These are phyloP conservation scores for Erodium trifolium DNA, from an alignment of 441 rosid genomes.

Conservation along the genomic window DNA sequence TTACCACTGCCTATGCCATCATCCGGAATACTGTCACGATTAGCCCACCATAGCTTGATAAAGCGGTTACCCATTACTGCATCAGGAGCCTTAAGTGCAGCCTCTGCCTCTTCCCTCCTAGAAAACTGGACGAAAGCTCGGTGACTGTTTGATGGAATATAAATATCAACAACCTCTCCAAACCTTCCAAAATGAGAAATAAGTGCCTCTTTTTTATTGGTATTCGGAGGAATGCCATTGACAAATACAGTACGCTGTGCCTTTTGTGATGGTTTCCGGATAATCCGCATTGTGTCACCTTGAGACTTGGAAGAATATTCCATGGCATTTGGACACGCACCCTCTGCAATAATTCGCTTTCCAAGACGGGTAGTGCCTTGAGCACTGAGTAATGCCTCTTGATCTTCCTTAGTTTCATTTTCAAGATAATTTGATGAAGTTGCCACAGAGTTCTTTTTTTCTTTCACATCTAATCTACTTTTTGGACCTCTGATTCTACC, in stretches of 20 bases:
- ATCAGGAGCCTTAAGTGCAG: constrained; percentile 95
- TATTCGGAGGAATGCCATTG: constrained; percentile 66
- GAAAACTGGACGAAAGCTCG: constrained; percentile 95
- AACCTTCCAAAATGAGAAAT: constrained; percentile 86
- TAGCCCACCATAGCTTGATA: constrained; percentile 99
- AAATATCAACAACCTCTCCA: constrained; percentile 86
- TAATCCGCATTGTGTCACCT: constrained; percentile 31
- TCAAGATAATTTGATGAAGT: constrained; percentile 38
- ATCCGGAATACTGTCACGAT: constrained; percentile 80
- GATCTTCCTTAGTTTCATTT: constrained; percentile 47
- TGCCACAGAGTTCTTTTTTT: constrained; percentile 39
- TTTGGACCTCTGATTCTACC: constrained; percentile 56
- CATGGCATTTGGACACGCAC: constrained; percentile 34
- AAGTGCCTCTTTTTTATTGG: constrained; percentile 73
- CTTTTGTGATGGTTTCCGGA: constrained; percentile 68
- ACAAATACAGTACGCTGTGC: constrained; percentile 86
- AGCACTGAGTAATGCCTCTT: constrained; percentile 30
- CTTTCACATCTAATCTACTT: constrained; percentile 44
- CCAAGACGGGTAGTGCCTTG: constrained; percentile 38
- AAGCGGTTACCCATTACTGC: constrained; percentile 99
- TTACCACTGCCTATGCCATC: constrained; percentile 39
- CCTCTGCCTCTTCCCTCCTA: constrained; percentile 92
- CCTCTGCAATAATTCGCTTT: constrained; percentile 38
- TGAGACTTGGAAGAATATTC: constrained; percentile 40
- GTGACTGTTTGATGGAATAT: constrained; percentile 70